Base-by-base conservation (phyloP, 257 asterid species). In the Solanum ahanhuiri region DNA sequence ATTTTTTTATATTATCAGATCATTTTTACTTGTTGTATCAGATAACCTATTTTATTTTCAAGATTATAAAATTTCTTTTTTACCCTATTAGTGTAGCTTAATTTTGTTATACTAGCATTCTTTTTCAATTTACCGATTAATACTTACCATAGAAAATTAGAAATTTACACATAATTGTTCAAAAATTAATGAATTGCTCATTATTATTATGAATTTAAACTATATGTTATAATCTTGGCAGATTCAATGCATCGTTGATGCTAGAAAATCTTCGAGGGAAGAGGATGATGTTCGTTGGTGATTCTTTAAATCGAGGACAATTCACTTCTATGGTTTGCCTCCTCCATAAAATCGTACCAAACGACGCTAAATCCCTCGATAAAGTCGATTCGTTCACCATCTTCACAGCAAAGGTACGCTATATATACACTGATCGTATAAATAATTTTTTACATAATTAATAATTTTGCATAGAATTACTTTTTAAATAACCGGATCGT, bases 221-320 rank as follows among this genome's bases (percentile, higher is more conserved):
- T 45, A 81, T 81, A 51, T 45, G 18, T 82, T 12, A 11, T 34
- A 25, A 66, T 84, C 3, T 69, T 0, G 1, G 12, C 95, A 96
- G 99, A 66, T 96, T 96, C 83, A 93, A 95, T 67, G 95, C 98
- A 1, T 90, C 95, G n/a, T 69, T 92, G 58, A 91, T 96, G 93
- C 91, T 96, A 8, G 99, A 95, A 91, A 83, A 85, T 33, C 92
- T 95, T 23, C 77, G 96, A 31, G 98, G 96, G 22, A 96, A 95
- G 91, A 91, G 92, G 88, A 75, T 93, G 95, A 89, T 95, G 97
- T 94, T 92, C 45, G 96, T 93, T 1, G 99, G 99, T 1, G 99
- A 96, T 89, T 96, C 99, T 28, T 86, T 93, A 11, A 93, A 91
- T 90, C 89, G 99, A 34, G 95, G 97, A 7, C 98, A 96, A 57